Evolutionary conservation across 345 rosid species (phyloP).

Genomic region (Populus tremula): DNA sequence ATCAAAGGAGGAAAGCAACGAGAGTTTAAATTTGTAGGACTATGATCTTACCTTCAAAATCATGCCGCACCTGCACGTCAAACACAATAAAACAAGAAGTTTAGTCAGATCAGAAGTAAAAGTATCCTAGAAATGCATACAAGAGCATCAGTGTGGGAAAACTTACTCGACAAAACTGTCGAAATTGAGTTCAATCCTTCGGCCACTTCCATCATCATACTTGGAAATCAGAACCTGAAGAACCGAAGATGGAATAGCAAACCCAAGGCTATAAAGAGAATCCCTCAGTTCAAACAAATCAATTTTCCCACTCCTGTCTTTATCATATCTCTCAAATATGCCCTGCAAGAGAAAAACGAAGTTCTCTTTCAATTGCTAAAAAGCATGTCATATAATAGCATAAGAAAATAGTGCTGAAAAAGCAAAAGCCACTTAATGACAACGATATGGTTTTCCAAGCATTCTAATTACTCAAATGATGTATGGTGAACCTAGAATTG

Average conservation of each 20-base stretch:
- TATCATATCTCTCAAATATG: conserved; percentile 61
- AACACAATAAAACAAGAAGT: conserved; percentile 4
- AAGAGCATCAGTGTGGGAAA: conserved; percentile 1
- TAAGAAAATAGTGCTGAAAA: background rate
- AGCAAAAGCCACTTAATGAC: background rate
- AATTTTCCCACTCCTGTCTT: conserved; percentile 63
- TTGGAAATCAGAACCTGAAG: conserved; percentile 50
- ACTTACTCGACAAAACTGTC: conserved; percentile 69
- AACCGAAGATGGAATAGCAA: conserved; percentile 59
- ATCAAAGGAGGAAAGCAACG: background rate
- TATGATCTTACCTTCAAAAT: conserved; percentile 55
- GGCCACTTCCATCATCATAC: conserved; percentile 49
- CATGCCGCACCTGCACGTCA: conserved; percentile 61
- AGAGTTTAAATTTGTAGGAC: background rate
- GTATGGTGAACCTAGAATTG: background rate
- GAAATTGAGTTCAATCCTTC: conserved; percentile 47
- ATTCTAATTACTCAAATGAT: too few relatives aligned
- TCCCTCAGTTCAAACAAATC: conserved; percentile 56
- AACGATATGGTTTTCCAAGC: too few relatives aligned
- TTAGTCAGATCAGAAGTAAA: background rate
- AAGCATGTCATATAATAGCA: background rate
- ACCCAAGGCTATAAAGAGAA: conserved; percentile 57
- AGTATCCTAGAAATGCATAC: background rate
- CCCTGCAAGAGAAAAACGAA: conserved; percentile 30
- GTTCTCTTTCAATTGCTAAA: background rate